phyloP scores from a whole-genome alignment of 306 rosid genomes.

The Gynostemma pentaphyllum region DNA sequence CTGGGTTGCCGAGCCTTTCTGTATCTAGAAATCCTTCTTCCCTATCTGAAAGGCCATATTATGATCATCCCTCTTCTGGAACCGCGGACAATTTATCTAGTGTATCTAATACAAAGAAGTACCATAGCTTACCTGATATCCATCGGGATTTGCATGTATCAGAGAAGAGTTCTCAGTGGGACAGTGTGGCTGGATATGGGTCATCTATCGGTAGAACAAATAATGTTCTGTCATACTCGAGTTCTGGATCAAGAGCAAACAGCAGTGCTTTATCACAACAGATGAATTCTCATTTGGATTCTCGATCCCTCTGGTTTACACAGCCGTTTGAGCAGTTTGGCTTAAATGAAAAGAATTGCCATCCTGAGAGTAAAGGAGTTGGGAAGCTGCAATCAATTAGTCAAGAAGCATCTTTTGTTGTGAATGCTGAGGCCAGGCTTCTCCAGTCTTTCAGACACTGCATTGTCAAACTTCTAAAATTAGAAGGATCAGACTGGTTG shows the following conservation, averaged over 20 bases:
- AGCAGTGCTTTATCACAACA: constrained; percentile 41
- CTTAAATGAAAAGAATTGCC: constrained; percentile 36
- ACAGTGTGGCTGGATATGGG: constrained; percentile 41
- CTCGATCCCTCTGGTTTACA: constrained; percentile 77
- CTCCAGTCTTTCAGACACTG: constrained; percentile 72
- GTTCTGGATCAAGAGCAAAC: constrained; percentile 38
- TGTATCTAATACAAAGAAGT: constrained; percentile 62
- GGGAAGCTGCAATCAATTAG: constrained; percentile 30
- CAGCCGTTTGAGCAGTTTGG: constrained; percentile 96
- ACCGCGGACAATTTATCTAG: constrained; percentile 30
- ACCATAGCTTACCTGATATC: constrained; percentile 80
- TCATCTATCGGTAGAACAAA: constrained; percentile 28
- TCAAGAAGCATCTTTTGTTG: constrained; percentile 41
- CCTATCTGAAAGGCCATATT: constrained; percentile 45
- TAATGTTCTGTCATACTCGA: constrained; percentile 34
- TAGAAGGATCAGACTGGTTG: constrained; percentile 94
- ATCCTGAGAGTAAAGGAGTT: constrained; percentile 30
- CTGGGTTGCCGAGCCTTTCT: constrained; percentile 37
- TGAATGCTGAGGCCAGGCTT: constrained; percentile 56
- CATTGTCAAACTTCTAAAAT: constrained; percentile 64
- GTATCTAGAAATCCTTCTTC: constrained; percentile 43
- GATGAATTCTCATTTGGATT: constrained; percentile 37
- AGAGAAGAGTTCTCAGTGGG: constrained; percentile 45
- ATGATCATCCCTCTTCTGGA: constrained; percentile 36
- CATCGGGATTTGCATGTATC: constrained; percentile 36